These are phyloP conservation scores for Viola pubescens DNA, from an alignment of 441 rosid genomes.

Conservation along the genomic window DNA sequence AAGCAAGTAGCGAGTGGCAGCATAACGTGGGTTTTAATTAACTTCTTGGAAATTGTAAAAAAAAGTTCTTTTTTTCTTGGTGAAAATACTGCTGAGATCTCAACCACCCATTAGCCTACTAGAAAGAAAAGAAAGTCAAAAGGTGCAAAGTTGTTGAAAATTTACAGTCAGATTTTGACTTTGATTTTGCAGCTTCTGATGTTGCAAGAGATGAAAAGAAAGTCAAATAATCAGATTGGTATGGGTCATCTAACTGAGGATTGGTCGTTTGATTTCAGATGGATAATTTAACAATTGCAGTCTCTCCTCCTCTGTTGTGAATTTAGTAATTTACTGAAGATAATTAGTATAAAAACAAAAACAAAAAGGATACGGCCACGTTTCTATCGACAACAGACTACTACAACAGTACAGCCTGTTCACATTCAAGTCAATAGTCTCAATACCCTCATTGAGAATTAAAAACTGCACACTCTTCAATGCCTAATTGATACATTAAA, in stretches of 20 bases:
- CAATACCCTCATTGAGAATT: too few species aligned
- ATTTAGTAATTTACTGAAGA: background rate
- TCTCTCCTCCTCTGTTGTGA: background rate
- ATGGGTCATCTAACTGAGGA: constrained; percentile 17
- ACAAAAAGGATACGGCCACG: background rate
- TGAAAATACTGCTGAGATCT: too few species aligned
- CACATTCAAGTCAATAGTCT: too few species aligned
- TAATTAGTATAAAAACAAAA: background rate
- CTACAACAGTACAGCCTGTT: background rate
- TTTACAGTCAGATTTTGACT: background rate
- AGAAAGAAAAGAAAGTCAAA: background rate
- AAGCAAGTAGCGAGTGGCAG: too few species aligned
- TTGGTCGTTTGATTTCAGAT: constrained; percentile 8
- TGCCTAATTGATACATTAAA: too few species aligned
- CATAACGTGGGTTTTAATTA: too few species aligned
- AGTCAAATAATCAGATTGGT: constrained; percentile 8
- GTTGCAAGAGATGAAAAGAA: background rate
- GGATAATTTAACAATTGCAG: background rate
- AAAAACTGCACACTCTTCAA: too few species aligned
- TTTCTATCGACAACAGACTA: background rate
- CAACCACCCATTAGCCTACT: too few species aligned
- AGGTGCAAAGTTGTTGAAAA: background rate
- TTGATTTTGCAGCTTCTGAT: background rate
- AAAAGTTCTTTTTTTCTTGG: too few species aligned
- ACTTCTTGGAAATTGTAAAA: too few species aligned